These are phyloP conservation scores for Aspergillus sp. DNA, from an alignment of 2,329 filamentous ascomycete genomes.

Conservation along the genomic window DNA sequence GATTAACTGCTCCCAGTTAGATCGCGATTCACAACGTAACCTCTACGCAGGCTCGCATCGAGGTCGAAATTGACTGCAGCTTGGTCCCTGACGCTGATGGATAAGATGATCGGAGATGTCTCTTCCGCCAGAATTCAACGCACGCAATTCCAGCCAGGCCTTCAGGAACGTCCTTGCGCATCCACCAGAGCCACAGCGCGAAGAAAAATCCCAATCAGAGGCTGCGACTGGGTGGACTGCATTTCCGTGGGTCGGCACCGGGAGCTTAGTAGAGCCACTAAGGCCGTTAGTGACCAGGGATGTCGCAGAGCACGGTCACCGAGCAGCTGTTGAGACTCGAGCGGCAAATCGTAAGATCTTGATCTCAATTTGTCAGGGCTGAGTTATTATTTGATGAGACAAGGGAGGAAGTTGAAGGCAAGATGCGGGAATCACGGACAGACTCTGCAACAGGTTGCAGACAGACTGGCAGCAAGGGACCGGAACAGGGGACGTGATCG, in stretches of 20 bases:
- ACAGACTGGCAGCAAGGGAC: neutral
- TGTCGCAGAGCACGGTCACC: neutral
- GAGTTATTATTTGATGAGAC: neutral
- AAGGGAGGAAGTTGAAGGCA: neutral
- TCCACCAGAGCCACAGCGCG: constrained; percentile 17
- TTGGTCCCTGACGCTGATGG: constrained; percentile 10
- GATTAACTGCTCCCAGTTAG: constrained; percentile 6
- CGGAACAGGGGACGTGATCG: neutral
- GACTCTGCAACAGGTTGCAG: neutral
- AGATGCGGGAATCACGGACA: neutral
- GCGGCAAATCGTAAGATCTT: neutral
- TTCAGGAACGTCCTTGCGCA: constrained; percentile 12
- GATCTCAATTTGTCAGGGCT: neutral
- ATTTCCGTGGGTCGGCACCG: constrained; percentile 23
- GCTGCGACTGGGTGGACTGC: constrained; percentile 13
- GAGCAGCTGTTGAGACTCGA: neutral
- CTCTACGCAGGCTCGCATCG: neutral
- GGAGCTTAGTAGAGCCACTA: constrained; percentile 18
- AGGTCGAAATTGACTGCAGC: constrained; percentile 4
- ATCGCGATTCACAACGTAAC: neutral
- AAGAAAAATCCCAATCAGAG: constrained; percentile 20
- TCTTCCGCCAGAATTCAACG: constrained; percentile 24
- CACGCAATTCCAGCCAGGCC: constrained; percentile 10
- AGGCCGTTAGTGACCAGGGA: neutral
- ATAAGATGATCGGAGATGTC: constrained; percentile 24